A percentile compares a stretch with the other conserved stretches of the same genome.
Conservation (phyloP, 805 yeast species). For the Kodamaea restingae region DNA sequence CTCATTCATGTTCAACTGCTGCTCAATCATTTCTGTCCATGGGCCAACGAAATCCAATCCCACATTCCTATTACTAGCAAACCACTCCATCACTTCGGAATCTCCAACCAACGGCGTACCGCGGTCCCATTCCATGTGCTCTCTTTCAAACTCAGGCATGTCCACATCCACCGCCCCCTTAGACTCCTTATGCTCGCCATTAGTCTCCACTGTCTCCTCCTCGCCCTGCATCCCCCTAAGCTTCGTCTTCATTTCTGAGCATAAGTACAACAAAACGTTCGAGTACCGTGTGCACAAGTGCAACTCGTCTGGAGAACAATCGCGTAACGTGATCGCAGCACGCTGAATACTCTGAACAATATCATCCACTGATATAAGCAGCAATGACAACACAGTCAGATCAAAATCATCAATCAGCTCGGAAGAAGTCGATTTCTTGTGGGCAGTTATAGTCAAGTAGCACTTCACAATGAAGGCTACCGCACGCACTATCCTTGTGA, state of each 20-base stretch:
- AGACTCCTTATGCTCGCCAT: no score
- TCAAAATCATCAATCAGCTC: constrained; percentile 30
- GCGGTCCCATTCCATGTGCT: constrained; percentile 7
- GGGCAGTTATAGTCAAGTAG: constrained; percentile 59
- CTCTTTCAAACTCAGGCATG: constrained; percentile 5
- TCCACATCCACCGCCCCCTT: no score
- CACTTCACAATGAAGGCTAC: constrained; percentile 89
- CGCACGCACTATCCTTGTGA: constrained; percentile 77
- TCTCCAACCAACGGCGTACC: constrained; percentile 28
- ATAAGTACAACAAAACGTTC: constrained; percentile 68
- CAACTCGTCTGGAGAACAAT: constrained; percentile 84
- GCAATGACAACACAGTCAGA: constrained; percentile 51
- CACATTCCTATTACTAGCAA: constrained; percentile 34
- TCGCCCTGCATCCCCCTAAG: constrained; percentile 20
- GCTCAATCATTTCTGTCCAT: constrained; percentile 77
- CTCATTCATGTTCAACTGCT: constrained; percentile 42
- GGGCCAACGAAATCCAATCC: constrained; percentile 57
- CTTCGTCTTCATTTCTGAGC: constrained; percentile 65
- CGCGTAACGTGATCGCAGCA: constrained; percentile 70
- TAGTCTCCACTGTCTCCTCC: no score
- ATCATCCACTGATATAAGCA: constrained; percentile 68
- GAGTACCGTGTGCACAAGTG: constrained; percentile 80
- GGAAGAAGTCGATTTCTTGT: constrained; percentile 21
- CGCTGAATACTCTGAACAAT: constrained; percentile 62
- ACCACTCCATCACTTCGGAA: constrained; percentile 44